Conservation (phyloP, 2,329 filamentous ascomycete genomes). For the Pseudonectria foliicola region DNA sequence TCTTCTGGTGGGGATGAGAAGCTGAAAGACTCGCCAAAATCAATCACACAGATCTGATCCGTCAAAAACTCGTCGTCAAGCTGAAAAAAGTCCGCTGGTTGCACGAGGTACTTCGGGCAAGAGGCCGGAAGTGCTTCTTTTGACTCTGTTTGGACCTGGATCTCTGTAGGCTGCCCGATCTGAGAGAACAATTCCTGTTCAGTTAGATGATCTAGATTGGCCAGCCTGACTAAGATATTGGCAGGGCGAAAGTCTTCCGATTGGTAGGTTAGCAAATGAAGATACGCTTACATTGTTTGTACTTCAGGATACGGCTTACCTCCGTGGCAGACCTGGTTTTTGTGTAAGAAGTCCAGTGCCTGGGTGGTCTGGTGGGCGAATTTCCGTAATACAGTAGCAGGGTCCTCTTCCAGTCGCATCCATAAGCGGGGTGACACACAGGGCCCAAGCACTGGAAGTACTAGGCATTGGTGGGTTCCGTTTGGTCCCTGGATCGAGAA, state of each 20-base stretch:
- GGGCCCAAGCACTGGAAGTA: constrained; percentile 23
- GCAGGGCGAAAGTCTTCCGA: constrained; percentile 17
- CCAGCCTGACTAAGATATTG: constrained; percentile 20
- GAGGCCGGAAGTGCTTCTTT: constrained; percentile 6
- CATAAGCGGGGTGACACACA: constrained; percentile 12
- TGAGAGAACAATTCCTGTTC: constrained; percentile 14
- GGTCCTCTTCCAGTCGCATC: constrained; percentile 1
- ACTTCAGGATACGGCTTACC: constrained; percentile 11
- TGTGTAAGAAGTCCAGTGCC: constrained; percentile 20
- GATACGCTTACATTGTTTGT: neutral
- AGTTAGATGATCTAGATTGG: constrained; percentile 13
- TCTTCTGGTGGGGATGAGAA: constrained; percentile 10
- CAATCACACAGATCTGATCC: constrained; percentile 15
- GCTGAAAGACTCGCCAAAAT: constrained; percentile 17
- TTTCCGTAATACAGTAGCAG: constrained; percentile 6
- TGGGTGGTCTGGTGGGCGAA: constrained; percentile 14
- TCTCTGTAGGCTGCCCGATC: constrained; percentile 8
- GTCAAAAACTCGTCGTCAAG: constrained; percentile 5
- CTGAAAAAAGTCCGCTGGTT: constrained; percentile 2
- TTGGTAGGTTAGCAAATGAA: neutral
- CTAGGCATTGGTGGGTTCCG: constrained; percentile 19
- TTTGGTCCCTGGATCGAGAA: constrained; percentile 20
- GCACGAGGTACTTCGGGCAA: constrained; percentile 18
- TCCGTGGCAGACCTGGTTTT: constrained; percentile 23
- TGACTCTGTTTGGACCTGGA: constrained; percentile 4